Evolutionary conservation across 352 stramenopile species (phyloP), one percentile per base, ranked within the genome.

Genomic region (Pythium vanterpoolii): DNA sequence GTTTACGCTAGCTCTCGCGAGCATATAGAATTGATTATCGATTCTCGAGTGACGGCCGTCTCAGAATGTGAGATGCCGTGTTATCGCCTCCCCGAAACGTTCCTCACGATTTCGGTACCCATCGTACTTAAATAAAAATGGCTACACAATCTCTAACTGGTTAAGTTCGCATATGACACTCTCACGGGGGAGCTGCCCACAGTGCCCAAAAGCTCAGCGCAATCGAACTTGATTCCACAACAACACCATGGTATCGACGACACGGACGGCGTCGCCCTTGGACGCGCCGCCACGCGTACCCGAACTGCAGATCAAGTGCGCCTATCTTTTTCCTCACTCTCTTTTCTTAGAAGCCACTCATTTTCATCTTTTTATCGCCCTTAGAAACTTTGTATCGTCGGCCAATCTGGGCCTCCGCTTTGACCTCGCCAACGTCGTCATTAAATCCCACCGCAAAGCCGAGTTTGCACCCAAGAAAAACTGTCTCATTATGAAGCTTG

Each of bases 381-480:
- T 24, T 49, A 91, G 82, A 42, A 92, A 92, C 61, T 87, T 77
- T 47, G 83, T 92, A 27, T 92, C 78, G 55, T 92, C 83, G 19
- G 83, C 79, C 49, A 92, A 92, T 64, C 56, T 92, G 19, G 83
- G 83, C 34, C 85, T 92, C 78, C 83, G 83, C 45, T 92, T 92
- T 63, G 83, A 92, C 67, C 66, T 92, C 46, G 71, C 73, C 27
- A 84, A 74, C 39, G 68, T 92, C 9, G 56, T 90, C 56, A 63
- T 77, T 59, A 94, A 93, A 68, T 91, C 85, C 16, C 78, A 89
- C 45, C 77, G 79, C 52, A 69, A 68, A 23, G 82, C 83, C 8
- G 85, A 94, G 71, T 72, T 92, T 30, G 79, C 90, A 27, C 79
- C 84, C 23, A 94, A 92, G 74, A 90, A 91, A 55, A 94, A 94